Evolutionary conservation across 2,329 filamentous ascomycete species (phyloP).

Genomic region (Alternaria sp.): DNA sequence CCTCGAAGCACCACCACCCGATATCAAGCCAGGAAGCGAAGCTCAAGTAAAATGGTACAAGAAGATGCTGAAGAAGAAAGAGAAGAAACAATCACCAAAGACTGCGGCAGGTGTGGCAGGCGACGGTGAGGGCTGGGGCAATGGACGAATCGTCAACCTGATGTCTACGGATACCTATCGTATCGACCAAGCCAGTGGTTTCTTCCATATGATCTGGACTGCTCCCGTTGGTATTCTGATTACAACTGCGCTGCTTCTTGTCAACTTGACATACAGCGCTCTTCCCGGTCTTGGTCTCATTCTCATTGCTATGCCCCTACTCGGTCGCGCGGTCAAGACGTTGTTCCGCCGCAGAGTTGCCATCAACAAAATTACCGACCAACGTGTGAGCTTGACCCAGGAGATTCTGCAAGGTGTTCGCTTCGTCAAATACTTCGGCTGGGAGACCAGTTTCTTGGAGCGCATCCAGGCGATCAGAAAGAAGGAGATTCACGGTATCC

Average conservation of each 20-base stretch:
- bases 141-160: constrained; percentile 87
- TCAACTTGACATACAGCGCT: constrained; percentile 91
- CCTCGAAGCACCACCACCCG: constrained; percentile 48
- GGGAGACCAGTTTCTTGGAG: constrained; percentile 86
- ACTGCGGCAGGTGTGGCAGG: constrained; percentile 61
- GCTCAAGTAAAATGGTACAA: constrained; percentile 60
- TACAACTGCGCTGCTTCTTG: constrained; percentile 77
- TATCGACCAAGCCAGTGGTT: constrained; percentile 82
- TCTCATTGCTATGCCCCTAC: constrained; percentile 75
- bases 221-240: constrained; percentile 79
- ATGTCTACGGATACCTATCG: constrained; percentile 97
- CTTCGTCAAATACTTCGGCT: constrained; percentile 96
- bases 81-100: constrained; percentile 49
- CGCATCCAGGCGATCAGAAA: constrained; percentile 76
- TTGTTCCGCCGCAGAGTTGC: constrained; percentile 75
- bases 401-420: constrained; percentile 90
- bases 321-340: constrained; percentile 77
- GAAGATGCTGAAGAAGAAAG: constrained; percentile 52
- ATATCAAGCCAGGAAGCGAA: constrained; percentile 56
- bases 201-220: constrained; percentile 93
- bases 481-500: constrained; percentile 82
- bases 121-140: constrained; percentile 85
- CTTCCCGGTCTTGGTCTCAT: constrained; percentile 86
- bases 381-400: constrained; percentile 87
- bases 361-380: constrained; percentile 95